Evolutionary conservation across 495 filamentous ascomycete species (phyloP).

Genomic region (Aspergillus biplanus): DNA sequence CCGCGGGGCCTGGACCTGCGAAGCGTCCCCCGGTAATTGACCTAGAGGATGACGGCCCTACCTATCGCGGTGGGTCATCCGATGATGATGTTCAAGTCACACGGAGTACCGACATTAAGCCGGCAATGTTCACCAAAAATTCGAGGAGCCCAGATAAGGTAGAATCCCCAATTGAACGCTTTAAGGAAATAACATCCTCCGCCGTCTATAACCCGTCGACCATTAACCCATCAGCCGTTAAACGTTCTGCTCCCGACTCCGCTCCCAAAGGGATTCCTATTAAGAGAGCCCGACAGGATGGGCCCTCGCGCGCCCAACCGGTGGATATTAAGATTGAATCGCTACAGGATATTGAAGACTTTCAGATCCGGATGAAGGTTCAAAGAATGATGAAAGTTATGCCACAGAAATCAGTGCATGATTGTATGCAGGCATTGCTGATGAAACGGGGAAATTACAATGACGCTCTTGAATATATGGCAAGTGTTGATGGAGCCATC

Average conservation of each 20-base stretch:
- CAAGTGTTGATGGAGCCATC: constrained; percentile 26
- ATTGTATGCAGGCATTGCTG: constrained; percentile 57
- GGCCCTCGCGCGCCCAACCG: constrained; percentile 60
- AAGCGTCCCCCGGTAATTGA: constrained; percentile 48
- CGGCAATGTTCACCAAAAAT: constrained; percentile 60
- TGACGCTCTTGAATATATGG: constrained; percentile 59
- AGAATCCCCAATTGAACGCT: constrained; percentile 45
- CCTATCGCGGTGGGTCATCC: constrained; percentile 59
- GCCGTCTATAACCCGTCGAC: constrained; percentile 49
- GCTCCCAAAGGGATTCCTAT: constrained; percentile 42
- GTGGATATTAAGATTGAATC: constrained; percentile 36
- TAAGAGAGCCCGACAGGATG: constrained; percentile 51
- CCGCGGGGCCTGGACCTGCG: constrained; percentile 34
- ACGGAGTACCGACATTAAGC: constrained; percentile 66
- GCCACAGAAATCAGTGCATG: constrained; percentile 52
- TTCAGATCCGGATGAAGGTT: constrained; percentile 56
- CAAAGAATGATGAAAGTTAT: constrained; percentile 57
- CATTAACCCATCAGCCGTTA: constrained; percentile 45
- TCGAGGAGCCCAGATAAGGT: constrained; percentile 42
- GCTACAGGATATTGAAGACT: constrained; percentile 61
- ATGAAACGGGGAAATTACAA: constrained; percentile 58
- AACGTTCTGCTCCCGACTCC: constrained; percentile 52
- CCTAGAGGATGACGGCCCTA: constrained; percentile 60
- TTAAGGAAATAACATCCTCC: constrained; percentile 53
- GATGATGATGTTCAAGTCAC: constrained; percentile 53